Conservation (phyloP, 1,284 basidiomycete species). For the Ceratobasidium sp. region DNA sequence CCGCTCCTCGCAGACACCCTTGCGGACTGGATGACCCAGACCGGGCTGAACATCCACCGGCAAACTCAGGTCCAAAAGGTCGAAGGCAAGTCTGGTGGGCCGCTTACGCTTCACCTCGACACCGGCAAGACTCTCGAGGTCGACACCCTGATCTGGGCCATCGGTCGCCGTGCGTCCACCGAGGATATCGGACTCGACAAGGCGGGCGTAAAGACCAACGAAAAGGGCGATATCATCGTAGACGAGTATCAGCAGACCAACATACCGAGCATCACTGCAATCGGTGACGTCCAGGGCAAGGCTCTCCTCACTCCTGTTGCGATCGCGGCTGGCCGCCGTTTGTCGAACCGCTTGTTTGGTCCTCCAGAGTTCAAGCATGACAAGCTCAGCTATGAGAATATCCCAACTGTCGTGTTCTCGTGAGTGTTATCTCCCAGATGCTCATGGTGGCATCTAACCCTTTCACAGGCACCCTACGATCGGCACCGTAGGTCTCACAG, state of each 20-base stretch:
- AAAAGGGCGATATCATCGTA: conserved; percentile 86
- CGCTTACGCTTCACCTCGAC: conserved; percentile 78
- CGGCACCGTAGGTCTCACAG: conserved; percentile 92
- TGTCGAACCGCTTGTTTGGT: conserved; percentile 93
- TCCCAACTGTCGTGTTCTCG: conserved; percentile 96
- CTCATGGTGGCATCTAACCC: background rate
- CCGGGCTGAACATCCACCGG: conserved; percentile 90
- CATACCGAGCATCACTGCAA: conserved; percentile 81
- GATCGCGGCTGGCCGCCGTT: conserved; percentile 92
- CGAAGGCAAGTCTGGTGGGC: conserved; percentile 75
- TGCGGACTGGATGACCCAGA: conserved; percentile 95
- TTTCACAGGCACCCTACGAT: conserved; percentile 85
- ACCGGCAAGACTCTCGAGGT: conserved; percentile 84
- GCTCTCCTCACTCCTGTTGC: conserved; percentile 97
- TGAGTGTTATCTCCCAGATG: conserved; percentile 61
- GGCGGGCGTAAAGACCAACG: conserved; percentile 78
- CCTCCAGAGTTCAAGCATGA: conserved; percentile 86
- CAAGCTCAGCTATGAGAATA: conserved; percentile 90
- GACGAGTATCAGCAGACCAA: conserved; percentile 93
- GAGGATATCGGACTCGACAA: conserved; percentile 83
- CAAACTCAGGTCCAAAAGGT: conserved; percentile 81
- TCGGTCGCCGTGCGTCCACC: conserved; percentile 89
- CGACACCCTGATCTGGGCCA: conserved; percentile 93
- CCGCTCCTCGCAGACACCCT: conserved; percentile 87
- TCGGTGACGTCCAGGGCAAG: conserved; percentile 95